Evolutionary conservation across 2,329 filamentous ascomycete genomes (phyloP), one percentile per base, ranked within the genome.

Genomic region (Curvularia verruculosa): DNA sequence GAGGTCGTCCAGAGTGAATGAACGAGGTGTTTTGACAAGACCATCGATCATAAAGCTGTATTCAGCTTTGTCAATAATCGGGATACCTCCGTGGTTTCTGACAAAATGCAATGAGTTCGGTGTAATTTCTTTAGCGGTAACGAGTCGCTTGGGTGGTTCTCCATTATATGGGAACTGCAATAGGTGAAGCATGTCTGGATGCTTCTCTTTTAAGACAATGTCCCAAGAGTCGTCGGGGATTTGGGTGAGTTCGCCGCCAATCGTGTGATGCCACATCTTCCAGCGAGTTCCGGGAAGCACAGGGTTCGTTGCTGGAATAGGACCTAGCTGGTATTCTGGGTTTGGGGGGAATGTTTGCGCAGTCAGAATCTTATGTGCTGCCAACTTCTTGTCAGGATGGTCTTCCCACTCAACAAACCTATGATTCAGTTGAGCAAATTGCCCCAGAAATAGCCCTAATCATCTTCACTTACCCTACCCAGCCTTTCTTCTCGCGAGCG

Each of bases 61-160:
- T 2, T 82, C 77, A 0, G 84, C 79, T 1, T 81, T 75, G 8
- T 89, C 81, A 52, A 91, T 89, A 6, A 84, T 77, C 0, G 89
- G 89, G 19, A 91, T 85, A 0, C 88, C 88, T 10, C 89, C 88
- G 59, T 91, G 89, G 58, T 91, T 91, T 7, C 89, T 81, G 0
- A 91, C 85, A 61, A 90, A 91, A 61, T 87, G 84, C n/a, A 83
- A 76, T 3, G 77, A 61, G 57, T 89, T 91, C 0, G 81, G 78
- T 0, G 89, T 91, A 37, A 90, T 81, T 19, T 83, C 80, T 39
- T 21, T 7, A 3, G 80, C 80, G 67, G 82, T 81, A 0, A 87
- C 81, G 0, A 89, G 78, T 1, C 83, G 79, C 59, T 87, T 67
- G 15, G 78, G 78, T 12, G 78, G 76, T 52, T 80, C 78, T 28